Base-by-base conservation (phyloP, 2,329 filamentous ascomycete genomes). In the Ustulina deusta region DNA sequence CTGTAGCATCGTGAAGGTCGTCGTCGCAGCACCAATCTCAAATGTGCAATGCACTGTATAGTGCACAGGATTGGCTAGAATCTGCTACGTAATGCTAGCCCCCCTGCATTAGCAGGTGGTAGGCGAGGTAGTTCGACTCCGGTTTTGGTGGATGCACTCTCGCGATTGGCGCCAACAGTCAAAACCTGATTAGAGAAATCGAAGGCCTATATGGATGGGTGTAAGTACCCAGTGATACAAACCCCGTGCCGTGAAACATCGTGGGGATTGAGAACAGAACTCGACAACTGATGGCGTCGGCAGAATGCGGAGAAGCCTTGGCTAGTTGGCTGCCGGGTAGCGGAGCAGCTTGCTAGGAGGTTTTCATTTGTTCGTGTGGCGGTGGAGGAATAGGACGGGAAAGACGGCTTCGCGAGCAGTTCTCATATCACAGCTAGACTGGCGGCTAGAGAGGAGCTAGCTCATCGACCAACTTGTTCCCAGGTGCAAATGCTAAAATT, bases 21-120 rank as follows among this genome's bases (percentile, higher is more conserved):
- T 69, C 69, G 69, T 71, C 69, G 69, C 69, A 61, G 63, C 58
- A 49, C 65, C 65, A 70, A 62, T 40, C 68, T 58, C 56, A 54
- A 68, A 63, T 49, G 55, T 48, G 60, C 13, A 63, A 34, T 60
- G 49, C 13, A 63, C 40, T 60, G 49, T 38, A 58, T 38, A 55
- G 38, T 44, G 61, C 49, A 17, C 17, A 44, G 44, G 36, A 55
- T 36, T 38, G 58, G 62, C 52, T 51, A 61, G 46, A 64, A 46
- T 40, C 57, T 42, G 52, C 48, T 51, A 51, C 48, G 48, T 36
- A 57, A 58, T 58, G 27, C 17, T 51, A 48, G 49, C 38, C 54
- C 56, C 56, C 56, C 54, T 65, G 61, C 65, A 59, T 62, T 54
- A 66, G 49, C 32, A 57, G 25, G 44, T n/a, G 15, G 42, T 46